Percentiles rank a stretch among this genome's conserved stretches.
phyloP scores from a whole-genome alignment of 2,329 filamentous ascomycete genomes.

The Pyrenochaeta sp. region DNA sequence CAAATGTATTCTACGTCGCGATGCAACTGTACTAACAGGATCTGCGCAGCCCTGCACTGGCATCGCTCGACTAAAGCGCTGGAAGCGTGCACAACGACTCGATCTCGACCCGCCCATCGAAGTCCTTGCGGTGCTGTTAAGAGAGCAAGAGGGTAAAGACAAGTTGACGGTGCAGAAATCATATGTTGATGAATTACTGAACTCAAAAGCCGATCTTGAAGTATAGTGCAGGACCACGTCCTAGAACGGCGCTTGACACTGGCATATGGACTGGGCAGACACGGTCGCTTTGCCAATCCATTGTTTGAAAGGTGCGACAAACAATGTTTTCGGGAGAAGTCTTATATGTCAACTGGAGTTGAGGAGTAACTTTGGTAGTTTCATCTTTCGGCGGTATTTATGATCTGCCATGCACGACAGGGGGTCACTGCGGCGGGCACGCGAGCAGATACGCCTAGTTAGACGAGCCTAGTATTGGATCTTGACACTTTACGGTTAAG shows the following conservation, averaged over 20 bases:
- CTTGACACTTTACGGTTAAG: background rate
- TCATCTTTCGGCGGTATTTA: slow-evolving; percentile 2
- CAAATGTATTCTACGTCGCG: slow-evolving; percentile 30
- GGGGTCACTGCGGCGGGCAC: slow-evolving; percentile 12
- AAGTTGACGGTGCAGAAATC: slow-evolving; percentile 69
- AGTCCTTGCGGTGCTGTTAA: slow-evolving; percentile 83
- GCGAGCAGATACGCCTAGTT: slow-evolving; percentile 8
- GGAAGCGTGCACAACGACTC: slow-evolving; percentile 85
- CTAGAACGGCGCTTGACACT: background rate
- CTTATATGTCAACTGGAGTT: slow-evolving; percentile 17
- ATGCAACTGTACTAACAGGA: slow-evolving; percentile 18
- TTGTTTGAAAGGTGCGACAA: background rate
- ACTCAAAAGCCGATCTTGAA: slow-evolving; percentile 54
- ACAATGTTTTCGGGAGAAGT: background rate
- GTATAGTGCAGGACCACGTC: slow-evolving; percentile 13
- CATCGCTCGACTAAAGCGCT: slow-evolving; percentile 80
- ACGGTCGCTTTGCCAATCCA: background rate
- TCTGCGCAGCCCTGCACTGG: slow-evolving; percentile 81
- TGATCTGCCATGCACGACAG: slow-evolving; percentile 5
- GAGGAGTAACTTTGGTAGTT: slow-evolving; percentile 16
- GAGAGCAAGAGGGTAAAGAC: slow-evolving; percentile 67
- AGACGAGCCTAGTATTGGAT: background rate
- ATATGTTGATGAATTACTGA: slow-evolving; percentile 75
- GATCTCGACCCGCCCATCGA: slow-evolving; percentile 88
- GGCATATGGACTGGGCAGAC: background rate